Evolutionary conservation across 1,284 basidiomycete genomes (phyloP), one percentile per base, ranked within the genome.

Genomic region (Puccinia coronata): DNA sequence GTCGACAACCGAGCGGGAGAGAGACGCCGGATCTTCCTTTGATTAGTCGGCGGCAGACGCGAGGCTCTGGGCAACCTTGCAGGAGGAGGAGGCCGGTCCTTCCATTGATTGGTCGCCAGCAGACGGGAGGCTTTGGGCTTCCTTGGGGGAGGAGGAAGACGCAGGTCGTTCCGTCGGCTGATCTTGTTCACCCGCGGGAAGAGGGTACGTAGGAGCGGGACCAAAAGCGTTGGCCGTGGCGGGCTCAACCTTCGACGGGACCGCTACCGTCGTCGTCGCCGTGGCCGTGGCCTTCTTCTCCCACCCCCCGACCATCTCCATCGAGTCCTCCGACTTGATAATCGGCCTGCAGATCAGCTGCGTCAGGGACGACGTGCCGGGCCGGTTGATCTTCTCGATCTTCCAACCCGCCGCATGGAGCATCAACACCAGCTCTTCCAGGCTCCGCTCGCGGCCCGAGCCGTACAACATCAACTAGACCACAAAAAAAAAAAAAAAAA

Each of bases 391-490:
- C 55, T 73, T 59, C 23, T 72, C 70, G 0, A 80, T 67, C 61
- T 80, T 80, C 78, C 78, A 80, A 73, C 71, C 47, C 12, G 78
- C 49, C 47, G 71, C 78, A 59, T 72, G n/a, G 1, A 80, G 55
- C 23, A 80, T 55, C 28, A 61, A 43, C 28, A 80, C 69, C 16
- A 80, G 61, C 51, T 80, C 78, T 55, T 80, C 78, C 31, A 80
- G 41, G 8, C 55, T 73, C 41, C 78, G 18, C 36, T 80, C 78
- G 39, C 78, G 69, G 20, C 78, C 78, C 14, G 78, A 69, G 14
- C 78, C 78, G 49, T 80, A 80, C 31, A 80, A 59, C 78, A 80
- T 80, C 78, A 80, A 65, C 78, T 80, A n/a, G n/a, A 76, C 20
- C n/a, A 31, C n/a, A n/a, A n/a, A n/a, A n/a, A n/a, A n/a, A 16